A percentile compares a stretch with the other conserved stretches of the same genome.
These are phyloP conservation scores for Cutaneotrichosporon cutaneum DNA, from an alignment of 1,284 basidiomycete genomes.

Conservation along the genomic window DNA sequence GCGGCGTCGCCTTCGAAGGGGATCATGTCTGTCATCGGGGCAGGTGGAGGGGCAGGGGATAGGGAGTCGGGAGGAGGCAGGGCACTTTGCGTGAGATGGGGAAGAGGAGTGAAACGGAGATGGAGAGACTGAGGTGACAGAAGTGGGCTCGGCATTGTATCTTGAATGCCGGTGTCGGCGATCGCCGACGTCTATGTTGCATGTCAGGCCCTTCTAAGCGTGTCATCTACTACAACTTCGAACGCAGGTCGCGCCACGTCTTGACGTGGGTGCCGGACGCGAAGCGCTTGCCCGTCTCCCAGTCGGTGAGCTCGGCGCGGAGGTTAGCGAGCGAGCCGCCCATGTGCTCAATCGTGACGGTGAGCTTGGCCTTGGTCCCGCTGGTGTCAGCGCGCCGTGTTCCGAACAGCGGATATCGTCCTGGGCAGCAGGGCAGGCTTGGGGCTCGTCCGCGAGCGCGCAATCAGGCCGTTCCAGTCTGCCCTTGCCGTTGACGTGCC, in stretches of 20 bases:
- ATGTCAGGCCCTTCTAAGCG: neutral
- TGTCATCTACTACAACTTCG: neutral
- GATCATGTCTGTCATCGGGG: neutral
- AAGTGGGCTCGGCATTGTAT: too few species aligned
- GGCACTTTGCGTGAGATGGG: too few species aligned
- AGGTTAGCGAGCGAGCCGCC: conserved; percentile 17
- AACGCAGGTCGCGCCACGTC: conserved; percentile 22
- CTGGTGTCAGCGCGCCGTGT: conserved; percentile 8
- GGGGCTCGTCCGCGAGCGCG: too few species aligned
- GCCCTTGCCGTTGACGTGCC: too few species aligned
- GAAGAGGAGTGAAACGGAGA: too few species aligned
- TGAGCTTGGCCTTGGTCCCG: conserved; percentile 12
- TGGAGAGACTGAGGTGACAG: too few species aligned
- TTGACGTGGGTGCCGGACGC: conserved; percentile 21
- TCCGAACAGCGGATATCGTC: too few species aligned
- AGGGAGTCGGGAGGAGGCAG: too few species aligned
- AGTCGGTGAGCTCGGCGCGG: conserved; percentile 16
- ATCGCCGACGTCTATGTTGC: neutral
- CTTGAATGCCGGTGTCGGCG: neutral
- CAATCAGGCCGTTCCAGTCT: too few species aligned
- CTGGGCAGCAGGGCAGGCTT: too few species aligned
- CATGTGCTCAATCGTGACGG: conserved; percentile 19
- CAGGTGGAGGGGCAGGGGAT: neutral
- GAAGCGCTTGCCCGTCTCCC: conserved; percentile 28
- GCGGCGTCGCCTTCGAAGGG: neutral